These are phyloP conservation scores for Corniculantispora saksenae DNA, from an alignment of 2,329 filamentous ascomycete species.

Conservation along the genomic window DNA sequence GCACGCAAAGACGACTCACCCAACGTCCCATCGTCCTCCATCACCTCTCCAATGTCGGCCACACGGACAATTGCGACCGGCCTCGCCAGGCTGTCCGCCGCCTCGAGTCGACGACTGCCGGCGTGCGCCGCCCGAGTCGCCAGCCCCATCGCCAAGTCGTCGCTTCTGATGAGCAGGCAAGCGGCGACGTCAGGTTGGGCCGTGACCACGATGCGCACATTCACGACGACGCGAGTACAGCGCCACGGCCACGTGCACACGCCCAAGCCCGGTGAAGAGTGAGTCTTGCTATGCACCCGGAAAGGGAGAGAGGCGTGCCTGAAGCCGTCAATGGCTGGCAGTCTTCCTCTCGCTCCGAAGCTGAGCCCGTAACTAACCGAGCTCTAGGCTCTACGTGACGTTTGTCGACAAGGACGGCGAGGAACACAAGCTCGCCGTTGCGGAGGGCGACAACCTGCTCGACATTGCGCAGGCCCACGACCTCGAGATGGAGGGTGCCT, in stretches of 20 bases:
- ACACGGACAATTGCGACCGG: constrained; percentile 35
- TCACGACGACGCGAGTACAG: constrained; percentile 63
- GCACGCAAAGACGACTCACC: constrained; percentile 4
- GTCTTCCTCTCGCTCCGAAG: no score
- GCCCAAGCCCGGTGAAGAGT: constrained; percentile 92
- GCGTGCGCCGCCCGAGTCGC: constrained; percentile 27
- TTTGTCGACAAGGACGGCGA: constrained; percentile 90
- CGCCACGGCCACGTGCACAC: constrained; percentile 79
- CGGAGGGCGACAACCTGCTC: constrained; percentile 86
- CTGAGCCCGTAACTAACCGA: not conserved
- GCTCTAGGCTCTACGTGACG: constrained; percentile 76
- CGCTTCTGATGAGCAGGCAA: constrained; percentile 5
- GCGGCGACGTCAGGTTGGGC: constrained; percentile 2
- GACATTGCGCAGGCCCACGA: constrained; percentile 95
- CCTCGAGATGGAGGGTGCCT: constrained; percentile 97
- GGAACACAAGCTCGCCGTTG: constrained; percentile 75
- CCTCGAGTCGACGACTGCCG: constrained; percentile 30
- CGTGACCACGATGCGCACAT: constrained; percentile 43
- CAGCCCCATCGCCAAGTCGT: constrained; percentile 21
- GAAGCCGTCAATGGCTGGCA: not conserved
- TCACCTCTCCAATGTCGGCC: constrained; percentile 30
- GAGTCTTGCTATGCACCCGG: constrained; percentile 36
- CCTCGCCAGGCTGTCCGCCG: constrained; percentile 35
- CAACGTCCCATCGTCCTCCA: constrained; percentile 18
- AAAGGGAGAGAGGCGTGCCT: no score